Percentiles rank a stretch among this genome's conserved stretches.
phyloP scores from a whole-genome alignment of 2,329 filamentous ascomycete genomes.

The Arthrobotrys entomopaga region DNA sequence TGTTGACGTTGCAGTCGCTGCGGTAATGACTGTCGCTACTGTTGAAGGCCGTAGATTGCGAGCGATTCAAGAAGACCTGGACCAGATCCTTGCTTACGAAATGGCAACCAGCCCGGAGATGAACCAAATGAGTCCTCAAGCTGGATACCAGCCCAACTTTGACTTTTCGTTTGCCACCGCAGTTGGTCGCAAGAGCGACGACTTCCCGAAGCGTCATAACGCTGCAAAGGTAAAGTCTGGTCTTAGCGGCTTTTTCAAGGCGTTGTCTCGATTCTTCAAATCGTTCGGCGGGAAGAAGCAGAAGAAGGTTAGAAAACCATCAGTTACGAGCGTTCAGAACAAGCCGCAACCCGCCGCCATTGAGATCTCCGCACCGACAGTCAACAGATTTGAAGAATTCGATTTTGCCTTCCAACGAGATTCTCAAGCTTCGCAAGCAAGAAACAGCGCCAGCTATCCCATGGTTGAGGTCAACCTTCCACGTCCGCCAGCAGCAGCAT shows the following conservation, averaged over 20 bases:
- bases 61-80: constrained; percentile 54
- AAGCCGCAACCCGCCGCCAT: constrained; percentile 17
- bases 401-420: constrained; percentile 48
- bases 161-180: constrained; percentile 52
- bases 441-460: constrained; percentile 35
- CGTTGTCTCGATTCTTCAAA: constrained; percentile 44
- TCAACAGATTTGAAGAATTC: constrained; percentile 39
- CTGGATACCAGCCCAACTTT: constrained; percentile 35
- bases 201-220: constrained; percentile 16
- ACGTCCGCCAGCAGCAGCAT: constrained; percentile 41
- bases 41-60: constrained; percentile 58
- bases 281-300: constrained; percentile 41
- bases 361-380: background rate
- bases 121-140: constrained; percentile 40
- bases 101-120: constrained; percentile 43
- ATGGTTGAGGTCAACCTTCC: constrained; percentile 42
- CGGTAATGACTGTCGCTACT: constrained; percentile 58
- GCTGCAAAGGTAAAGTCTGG: constrained; percentile 32
- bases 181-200: constrained; percentile 36
- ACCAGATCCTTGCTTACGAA: constrained; percentile 53
- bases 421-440: constrained; percentile 4
- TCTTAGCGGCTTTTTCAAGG: constrained; percentile 37
- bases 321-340: constrained; percentile 16
- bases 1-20: constrained; percentile 59
- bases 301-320: constrained; percentile 38